Evolutionary conservation across 2,329 filamentous ascomycete genomes (phyloP), one percentile per base, ranked within the genome.

Genomic region (Calonectria hongkongensis): DNA sequence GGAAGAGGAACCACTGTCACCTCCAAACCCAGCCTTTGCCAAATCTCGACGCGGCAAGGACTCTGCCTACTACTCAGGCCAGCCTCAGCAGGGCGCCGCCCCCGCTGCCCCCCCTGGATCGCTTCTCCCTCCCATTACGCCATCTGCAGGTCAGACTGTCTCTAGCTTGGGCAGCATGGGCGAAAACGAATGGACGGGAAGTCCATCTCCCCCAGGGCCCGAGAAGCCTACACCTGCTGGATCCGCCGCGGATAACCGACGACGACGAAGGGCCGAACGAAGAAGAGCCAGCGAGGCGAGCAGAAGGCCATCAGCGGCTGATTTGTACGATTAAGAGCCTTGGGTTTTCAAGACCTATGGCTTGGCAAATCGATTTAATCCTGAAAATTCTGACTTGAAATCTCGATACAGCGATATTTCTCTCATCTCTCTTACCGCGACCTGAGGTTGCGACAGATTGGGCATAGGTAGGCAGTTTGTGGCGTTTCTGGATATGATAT

Each of bases 11-110:
- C 85, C 88, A 6, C 80, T 92, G 2, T 87, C 87, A 13, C 90
- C 90, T 2, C 90, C 91, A 0, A 87, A 89, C 69, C 89, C 91
- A 12, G 85, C 89, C 7, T 91, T 90, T 78, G 89, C 90, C 6
- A 87, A 86, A 50, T 87, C 86, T 0, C 84, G 85, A 71, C 86
- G 87, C 77, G 84, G 82, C 13, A 92, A 92, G 77, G 91, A 93
- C 78, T 91, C 89, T 54, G 89, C 89, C 10, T 92, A 92, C 77
- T 92, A 91, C 78, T 91, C 89, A 3, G 89, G 89, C n/a, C 81
- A 81, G 58, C 78, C 75, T 10, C 83, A 86, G 3, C 85, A 86
- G 18, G 84, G 86, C n/a, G 86, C 85, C 9, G 83, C 86, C 2
- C 81, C 83, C 18, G 43, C 43, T 25, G 7, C 45, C 25, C 45